Base-by-base conservation (phyloP, 495 filamentous ascomycete genomes). In the Parathielavia hyrcaniae region DNA sequence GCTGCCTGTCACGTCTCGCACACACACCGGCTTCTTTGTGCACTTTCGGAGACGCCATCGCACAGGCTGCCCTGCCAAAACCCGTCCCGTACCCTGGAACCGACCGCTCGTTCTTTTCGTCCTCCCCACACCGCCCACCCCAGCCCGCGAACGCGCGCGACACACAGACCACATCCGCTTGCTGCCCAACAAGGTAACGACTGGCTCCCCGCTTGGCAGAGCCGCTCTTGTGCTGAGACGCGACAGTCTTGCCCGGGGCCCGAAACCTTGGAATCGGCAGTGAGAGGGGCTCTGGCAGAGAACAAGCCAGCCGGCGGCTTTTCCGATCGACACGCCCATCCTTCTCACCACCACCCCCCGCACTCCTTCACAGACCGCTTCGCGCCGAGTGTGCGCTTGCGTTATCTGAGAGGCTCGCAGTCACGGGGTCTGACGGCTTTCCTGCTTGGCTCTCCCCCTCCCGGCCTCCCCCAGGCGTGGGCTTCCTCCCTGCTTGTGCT, bases 141-240 rank as follows among this genome's bases (percentile, higher is more conserved):
- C 53, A 36, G 40, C 43, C 16, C 48, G 34, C 57, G 53, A 55
- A 55, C 62, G 50, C 49, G 55, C 57, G 53, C n/a, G n/a, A n/a
- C n/a, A 59, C 55, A 41, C 34, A 32, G 53, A 60, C 36, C 45
- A 22, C 23, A 52, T n/a, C 45, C 49, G 30, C 56, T 70, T 70
- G 68, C 68, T 70, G 68, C 68, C 68, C 68, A 67, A 70, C 66
- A 61, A 35, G 35, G 26, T 56, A 41, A 17, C 44, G n/a, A 44
- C 40, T 39, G 22, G 17, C 39, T 30, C 32, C 53, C 50, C 60
- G 57, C 54, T 64, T 59, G 56, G 47, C 39, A 49, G 51, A 47
- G 46, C 44, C 19, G 41, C 45, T 58, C 36, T 36, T 43, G 30
- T 10, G 19, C 20, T 9, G 0, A 11, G 23, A 11, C 30, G 17